A percentile compares a stretch with the other conserved stretches of the same genome.
Evolutionary conservation across 2,329 filamentous ascomycete species (phyloP).

Genomic region (Microcyclosporella mali): DNA sequence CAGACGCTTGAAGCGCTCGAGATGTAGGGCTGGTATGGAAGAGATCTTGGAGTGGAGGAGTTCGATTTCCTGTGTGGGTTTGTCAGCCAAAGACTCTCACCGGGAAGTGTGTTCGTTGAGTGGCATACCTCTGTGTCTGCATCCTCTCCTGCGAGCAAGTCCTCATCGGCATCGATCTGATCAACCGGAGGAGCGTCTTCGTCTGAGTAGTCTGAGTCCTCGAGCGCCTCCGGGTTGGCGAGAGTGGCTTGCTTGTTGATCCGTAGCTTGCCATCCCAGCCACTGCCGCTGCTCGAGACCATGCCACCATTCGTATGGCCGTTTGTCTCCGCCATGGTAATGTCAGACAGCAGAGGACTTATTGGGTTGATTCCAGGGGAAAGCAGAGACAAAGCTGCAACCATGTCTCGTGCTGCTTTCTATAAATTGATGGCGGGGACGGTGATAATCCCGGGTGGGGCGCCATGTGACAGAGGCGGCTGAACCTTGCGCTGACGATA

Average conservation of each 20-base stretch:
- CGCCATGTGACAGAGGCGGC: no score
- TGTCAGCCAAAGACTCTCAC: conserved; percentile 5
- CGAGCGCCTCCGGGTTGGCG: conserved; percentile 72
- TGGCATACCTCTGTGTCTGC: conserved; percentile 45
- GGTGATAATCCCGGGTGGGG: no score
- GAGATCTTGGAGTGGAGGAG: conserved; percentile 79
- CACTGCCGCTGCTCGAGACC: conserved; percentile 32
- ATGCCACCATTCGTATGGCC: conserved; percentile 8
- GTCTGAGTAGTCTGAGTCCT: conserved; percentile 80
- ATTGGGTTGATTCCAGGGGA: background rate
- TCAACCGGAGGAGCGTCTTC: conserved; percentile 62
- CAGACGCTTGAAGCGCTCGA: conserved; percentile 70
- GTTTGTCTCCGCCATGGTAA: conserved; percentile 1
- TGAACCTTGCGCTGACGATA: no score
- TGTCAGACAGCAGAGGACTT: background rate
- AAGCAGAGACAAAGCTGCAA: no score
- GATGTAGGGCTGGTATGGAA: conserved; percentile 68
- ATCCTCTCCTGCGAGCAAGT: conserved; percentile 55
- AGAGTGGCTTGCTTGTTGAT: conserved; percentile 64
- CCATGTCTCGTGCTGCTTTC: no score
- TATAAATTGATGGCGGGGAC: no score
- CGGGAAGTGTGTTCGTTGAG: background rate
- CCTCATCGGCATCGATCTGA: conserved; percentile 72
- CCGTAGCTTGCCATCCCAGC: conserved; percentile 79
- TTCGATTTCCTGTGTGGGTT: conserved; percentile 64